Evolutionary conservation across 2,329 filamentous ascomycete species (phyloP).

Genomic region (Curvularia verruculosa): DNA sequence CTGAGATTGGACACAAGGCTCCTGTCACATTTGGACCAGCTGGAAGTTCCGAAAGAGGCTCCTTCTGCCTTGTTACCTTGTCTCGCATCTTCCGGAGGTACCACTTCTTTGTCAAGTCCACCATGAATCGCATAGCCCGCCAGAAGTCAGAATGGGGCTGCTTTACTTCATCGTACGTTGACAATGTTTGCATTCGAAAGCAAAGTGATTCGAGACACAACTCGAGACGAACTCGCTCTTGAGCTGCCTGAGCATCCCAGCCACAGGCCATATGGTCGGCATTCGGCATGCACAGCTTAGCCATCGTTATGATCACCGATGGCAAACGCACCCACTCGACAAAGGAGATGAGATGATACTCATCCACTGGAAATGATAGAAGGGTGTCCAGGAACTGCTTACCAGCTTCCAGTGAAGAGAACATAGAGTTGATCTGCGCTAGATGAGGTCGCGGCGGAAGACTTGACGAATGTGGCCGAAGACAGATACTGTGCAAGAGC

Average conservation of each 20-base stretch:
- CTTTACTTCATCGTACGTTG: conserved; percentile 32
- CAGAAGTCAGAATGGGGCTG: conserved; percentile 41
- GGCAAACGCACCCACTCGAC: conserved; percentile 45
- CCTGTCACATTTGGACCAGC: conserved; percentile 17
- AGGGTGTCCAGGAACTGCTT: conserved; percentile 71
- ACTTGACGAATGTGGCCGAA: conserved; percentile 21
- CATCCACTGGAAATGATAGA: conserved; percentile 70
- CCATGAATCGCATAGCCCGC: conserved; percentile 39
- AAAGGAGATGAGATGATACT: conserved; percentile 42
- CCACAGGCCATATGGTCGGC: conserved; percentile 29
- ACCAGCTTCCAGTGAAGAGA: conserved; percentile 64
- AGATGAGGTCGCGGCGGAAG: conserved; percentile 9
- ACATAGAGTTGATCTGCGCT: conserved; percentile 32
- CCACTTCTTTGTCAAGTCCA: conserved; percentile 39
- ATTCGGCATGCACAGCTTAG: conserved; percentile 39
- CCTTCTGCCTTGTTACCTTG: conserved; percentile 4
- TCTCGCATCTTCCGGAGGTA: conserved; percentile 36
- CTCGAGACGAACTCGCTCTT: conserved; percentile 40
- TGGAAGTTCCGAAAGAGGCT: conserved; percentile 2
- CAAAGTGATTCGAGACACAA: conserved; percentile 43
- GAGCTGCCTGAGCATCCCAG: conserved; percentile 43
- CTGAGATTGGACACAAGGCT: conserved; percentile 14
- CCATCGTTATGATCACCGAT: conserved; percentile 35
- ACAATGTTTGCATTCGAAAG: conserved; percentile 41
- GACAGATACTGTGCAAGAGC: conserved; percentile 34